Evolutionary conservation across 2,329 filamentous ascomycete genomes (phyloP), one percentile per base, ranked within the genome.

Genomic region (Xylariaceae sp.): DNA sequence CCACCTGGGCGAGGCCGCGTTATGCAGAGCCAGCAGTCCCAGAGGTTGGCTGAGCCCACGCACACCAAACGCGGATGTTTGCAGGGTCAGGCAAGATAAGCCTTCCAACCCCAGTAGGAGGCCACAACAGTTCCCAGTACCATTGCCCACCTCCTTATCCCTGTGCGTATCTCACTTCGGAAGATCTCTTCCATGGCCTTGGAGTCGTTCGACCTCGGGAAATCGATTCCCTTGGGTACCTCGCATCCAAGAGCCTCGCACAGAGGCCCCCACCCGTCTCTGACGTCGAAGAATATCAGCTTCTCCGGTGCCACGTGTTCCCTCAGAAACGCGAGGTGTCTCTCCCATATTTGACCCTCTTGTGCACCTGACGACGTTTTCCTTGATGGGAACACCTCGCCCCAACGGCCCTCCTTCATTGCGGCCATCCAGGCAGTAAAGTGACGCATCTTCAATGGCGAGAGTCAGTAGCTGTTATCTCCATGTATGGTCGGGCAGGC

Each of bases 201-300:
- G 4, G 47, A 41, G 29, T 55, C 51, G 32, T 54, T 53, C 9
- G 46, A 39, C n/a, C 33, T 44, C 19, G 50, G 52, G 36, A 53
- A 53, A 2, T 43, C 44, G 29, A 52, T 44, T 4, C 42, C 46
- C 29, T 50, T 46, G 2, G 50, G 50, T 15, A 51, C 47, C 13
- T 50, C 43, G 9, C 40, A 43, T 13, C 26, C 40, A n/a, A 54
- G 39, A 27, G 46, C 44, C 19, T 54, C 41, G 30, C 50, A 52
- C 17, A 54, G 29, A 4, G 50, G 50, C 15, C 30, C 44, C 50
- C 51, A 53, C 13, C 49, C 50, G 9, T 54, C 52, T 15, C 40
- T 37, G 9, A 54, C 51, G 24, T 54, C 41, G 29, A 54, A 54
- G 39, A 56, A 53, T 9, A 52, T 35, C 9, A 55, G 42, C 17